Conservation (phyloP, 495 filamentous ascomycete genomes). For the Astrothelium macrocarpum region DNA sequence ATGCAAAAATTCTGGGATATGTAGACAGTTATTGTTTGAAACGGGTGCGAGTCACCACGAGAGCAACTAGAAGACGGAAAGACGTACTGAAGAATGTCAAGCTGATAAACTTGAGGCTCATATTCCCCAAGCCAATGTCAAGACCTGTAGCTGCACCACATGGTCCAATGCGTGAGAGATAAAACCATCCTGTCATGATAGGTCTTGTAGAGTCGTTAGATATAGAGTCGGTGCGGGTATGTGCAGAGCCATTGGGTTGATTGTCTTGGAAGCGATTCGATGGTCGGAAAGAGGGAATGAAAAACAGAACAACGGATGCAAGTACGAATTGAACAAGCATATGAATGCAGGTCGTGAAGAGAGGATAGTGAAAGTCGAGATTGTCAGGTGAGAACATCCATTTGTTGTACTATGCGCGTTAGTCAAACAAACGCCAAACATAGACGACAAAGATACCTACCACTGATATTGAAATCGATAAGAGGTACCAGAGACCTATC, state of each 20-base stretch:
- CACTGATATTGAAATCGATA: slow-evolving; percentile 89
- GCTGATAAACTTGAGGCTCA: slow-evolving; percentile 87
- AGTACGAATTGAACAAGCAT: slow-evolving; percentile 94
- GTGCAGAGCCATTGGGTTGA: slow-evolving; percentile 33
- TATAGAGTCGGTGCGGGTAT: slow-evolving; percentile 34
- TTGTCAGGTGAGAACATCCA: slow-evolving; percentile 94
- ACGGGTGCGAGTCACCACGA: too few species aligned
- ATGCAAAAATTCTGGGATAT: too few species aligned
- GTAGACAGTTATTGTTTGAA: too few species aligned
- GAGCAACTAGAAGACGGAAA: background rate
- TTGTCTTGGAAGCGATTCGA: slow-evolving; percentile 37
- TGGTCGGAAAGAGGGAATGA: slow-evolving; percentile 78
- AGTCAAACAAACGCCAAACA: slow-evolving; percentile 3
- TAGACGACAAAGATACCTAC: slow-evolving; percentile 44
- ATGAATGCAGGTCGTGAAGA: slow-evolving; percentile 91
- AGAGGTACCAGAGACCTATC: slow-evolving; percentile 77
- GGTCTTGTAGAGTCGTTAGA: slow-evolving; percentile 47
- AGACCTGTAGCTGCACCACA: slow-evolving; percentile 90
- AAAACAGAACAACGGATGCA: slow-evolving; percentile 66
- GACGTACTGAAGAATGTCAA: slow-evolving; percentile 88
- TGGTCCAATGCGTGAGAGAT: slow-evolving; percentile 82
- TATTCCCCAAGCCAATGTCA: slow-evolving; percentile 95
- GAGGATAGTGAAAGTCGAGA: slow-evolving; percentile 83
- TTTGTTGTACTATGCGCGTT: slow-evolving; percentile 75
- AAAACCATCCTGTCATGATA: slow-evolving; percentile 86